Conservation (phyloP, 306 rosid species). For the Dalbergia cultrata region DNA sequence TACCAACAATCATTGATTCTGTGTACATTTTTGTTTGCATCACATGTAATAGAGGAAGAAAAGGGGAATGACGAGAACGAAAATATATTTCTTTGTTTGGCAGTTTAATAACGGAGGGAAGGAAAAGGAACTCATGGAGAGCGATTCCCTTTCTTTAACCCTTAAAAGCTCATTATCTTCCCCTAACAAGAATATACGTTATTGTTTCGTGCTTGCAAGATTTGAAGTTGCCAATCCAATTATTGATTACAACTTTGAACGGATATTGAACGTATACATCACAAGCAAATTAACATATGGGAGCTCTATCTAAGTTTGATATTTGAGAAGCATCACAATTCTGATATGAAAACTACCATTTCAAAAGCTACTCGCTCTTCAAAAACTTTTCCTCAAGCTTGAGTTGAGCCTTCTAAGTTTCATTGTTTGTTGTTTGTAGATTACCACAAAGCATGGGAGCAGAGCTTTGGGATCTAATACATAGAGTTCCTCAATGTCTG, state of each 20-base stretch:
- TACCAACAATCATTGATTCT: neutral
- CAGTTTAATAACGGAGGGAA: too few species aligned
- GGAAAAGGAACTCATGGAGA: too few species aligned
- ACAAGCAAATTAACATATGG: neutral
- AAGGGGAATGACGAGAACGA: too few species aligned
- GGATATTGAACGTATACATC: conserved; percentile 2
- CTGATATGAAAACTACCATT: conserved; percentile 17
- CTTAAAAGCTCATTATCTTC: too few species aligned
- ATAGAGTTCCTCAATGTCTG: conserved; percentile 54
- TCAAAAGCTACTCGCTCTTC: neutral
- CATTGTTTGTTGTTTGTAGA: conserved; percentile 46
- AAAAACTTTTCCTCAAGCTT: conserved; percentile 20
- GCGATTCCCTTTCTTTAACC: too few species aligned
- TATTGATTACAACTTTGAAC: conserved; percentile 16
- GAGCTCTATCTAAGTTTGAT: conserved; percentile 21
- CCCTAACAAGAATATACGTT: too few species aligned
- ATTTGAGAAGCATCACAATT: conserved; percentile 11
- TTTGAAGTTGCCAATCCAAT: conserved; percentile 7
- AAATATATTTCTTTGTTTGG: too few species aligned
- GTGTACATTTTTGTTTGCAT: neutral
- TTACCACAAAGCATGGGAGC: conserved; percentile 73
- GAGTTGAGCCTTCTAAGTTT: conserved; percentile 26
- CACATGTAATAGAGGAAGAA: too few species aligned
- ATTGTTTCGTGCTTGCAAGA: conserved; percentile 1
- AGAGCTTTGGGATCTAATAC: conserved; percentile 60